Base-by-base conservation (phyloP, 257 asterid species). In the Datura wrightii region DNA sequence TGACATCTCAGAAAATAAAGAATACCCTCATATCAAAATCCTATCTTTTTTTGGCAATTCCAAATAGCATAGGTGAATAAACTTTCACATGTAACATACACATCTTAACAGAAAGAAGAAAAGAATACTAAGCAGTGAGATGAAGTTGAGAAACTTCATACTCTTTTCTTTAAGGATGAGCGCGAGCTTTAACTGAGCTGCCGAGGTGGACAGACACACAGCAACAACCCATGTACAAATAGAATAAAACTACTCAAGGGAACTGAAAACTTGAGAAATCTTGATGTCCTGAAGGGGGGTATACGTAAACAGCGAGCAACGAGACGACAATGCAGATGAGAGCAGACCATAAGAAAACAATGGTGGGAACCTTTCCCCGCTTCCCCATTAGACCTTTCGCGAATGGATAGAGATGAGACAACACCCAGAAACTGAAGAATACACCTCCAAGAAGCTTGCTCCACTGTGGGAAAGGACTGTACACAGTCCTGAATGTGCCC, bases 361-460 rank as follows among this genome's bases (percentile, higher is more conserved):
- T 93, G 3, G 99, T 96, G 13, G 98, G 98, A 79, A 93, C 86
- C 89, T 96, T 96, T 54, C 98, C 97, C 67, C 83, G 89, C 72
- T 87, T 92, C 83, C 99, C 98, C 97, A 96, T 92, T 88, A 96
- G 31, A 5, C 97, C 99, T 70, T 96, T 96, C 0, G 99, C 97
- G 31, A 96, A 96, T 0, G 99, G 99, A 48, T 94, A 96, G 10
- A 96, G 85, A 87, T 96, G 99, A 19, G 99, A 93, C 15, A 94
- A 89, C 89, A 96, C 99, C 99, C 98, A 96, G 1, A 96, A 85
- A 79, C 98, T 94, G 88, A 96, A 96, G 93, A 96, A 96, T 31
- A 93, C 94, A 0, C 98, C 97, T 19, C 98, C 98, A 0, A 94
- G 58, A 0, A 96, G 89, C 91, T 91, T 94, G 87, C 98, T 94